Evolutionary conservation across 345 rosid genomes (phyloP).

Genomic region (Populus simonii): DNA sequence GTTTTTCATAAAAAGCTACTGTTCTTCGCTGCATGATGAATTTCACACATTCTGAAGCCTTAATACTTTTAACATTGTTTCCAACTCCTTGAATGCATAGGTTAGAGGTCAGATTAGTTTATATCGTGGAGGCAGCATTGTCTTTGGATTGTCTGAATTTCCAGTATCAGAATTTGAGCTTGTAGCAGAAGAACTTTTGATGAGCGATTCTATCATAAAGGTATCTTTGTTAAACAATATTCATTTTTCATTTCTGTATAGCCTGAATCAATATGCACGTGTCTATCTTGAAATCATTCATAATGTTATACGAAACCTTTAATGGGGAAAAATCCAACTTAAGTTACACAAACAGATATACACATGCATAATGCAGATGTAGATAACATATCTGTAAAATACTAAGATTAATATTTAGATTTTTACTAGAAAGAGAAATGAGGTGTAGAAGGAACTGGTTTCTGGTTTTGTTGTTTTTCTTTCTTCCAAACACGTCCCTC

Average conservation of each 20-base stretch:
- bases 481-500: not conserved
- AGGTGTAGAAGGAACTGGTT: not conserved
- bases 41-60: not conserved
- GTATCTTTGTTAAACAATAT: conserved; percentile 36
- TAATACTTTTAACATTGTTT: not conserved
- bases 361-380: not conserved
- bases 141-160: conserved; percentile 75
- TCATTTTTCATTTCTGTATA: not conserved
- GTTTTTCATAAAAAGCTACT: not conserved
- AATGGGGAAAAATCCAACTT: not conserved
- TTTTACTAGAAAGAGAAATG: not conserved
- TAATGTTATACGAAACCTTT: not conserved
- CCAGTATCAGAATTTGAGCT: conserved; percentile 99
- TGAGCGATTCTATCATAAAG: conserved; percentile 95
- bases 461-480: not conserved
- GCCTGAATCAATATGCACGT: not conserved
- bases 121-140: conserved; percentile 78
- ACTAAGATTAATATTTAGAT: not conserved
- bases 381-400: not conserved
- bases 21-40: conserved; percentile 16
- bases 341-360: not conserved
- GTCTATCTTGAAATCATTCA: not conserved
- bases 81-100: conserved; percentile 39
- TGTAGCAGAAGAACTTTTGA: conserved; percentile 91
- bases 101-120: conserved; percentile 94